Conservation (phyloP, 768 basidiomycete species). For the Postia placenta region DNA sequence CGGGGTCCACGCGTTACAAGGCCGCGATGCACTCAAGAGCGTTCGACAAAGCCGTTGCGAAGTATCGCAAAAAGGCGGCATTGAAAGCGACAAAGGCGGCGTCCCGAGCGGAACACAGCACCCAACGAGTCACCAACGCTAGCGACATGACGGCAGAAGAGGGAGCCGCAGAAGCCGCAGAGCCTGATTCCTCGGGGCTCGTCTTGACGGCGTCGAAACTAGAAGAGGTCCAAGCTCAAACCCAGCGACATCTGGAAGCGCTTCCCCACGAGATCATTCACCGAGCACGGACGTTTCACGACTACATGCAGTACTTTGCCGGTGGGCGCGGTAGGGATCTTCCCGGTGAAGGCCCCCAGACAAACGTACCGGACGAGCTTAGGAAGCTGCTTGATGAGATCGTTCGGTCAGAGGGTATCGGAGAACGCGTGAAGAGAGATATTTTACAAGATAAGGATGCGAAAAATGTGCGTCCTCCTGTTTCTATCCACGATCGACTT, state of each 20-base stretch:
- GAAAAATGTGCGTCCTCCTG: constrained; percentile 30
- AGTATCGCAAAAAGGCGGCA: constrained; percentile 27
- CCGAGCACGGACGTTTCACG: constrained; percentile 33
- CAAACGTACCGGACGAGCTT: constrained; percentile 22
- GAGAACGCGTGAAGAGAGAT: constrained; percentile 30
- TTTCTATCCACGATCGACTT: background rate
- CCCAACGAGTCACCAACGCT: background rate
- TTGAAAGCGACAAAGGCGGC: background rate
- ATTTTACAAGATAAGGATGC: constrained; percentile 37
- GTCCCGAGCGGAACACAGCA: background rate
- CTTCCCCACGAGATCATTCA: constrained; percentile 34
- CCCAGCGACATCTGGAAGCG: constrained; percentile 29
- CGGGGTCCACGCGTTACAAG: constrained; percentile 61
- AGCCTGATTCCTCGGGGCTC: background rate
- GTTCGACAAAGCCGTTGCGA: constrained; percentile 40
- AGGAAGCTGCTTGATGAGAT: constrained; percentile 37
- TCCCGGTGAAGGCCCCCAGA: constrained; percentile 1
- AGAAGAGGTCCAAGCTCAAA: constrained; percentile 4
- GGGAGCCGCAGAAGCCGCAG: background rate
- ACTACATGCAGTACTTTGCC: constrained; percentile 33
- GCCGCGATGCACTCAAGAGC: constrained; percentile 40
- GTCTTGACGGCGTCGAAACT: background rate
- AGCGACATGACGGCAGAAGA: background rate
- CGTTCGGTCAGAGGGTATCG: constrained; percentile 25
- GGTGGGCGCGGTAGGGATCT: constrained; percentile 4